Percentiles rank a stretch among this genome's conserved stretches.
Conservation (phyloP, 192 early-diverging fungal genomes). For the Coemansia sp. region DNA sequence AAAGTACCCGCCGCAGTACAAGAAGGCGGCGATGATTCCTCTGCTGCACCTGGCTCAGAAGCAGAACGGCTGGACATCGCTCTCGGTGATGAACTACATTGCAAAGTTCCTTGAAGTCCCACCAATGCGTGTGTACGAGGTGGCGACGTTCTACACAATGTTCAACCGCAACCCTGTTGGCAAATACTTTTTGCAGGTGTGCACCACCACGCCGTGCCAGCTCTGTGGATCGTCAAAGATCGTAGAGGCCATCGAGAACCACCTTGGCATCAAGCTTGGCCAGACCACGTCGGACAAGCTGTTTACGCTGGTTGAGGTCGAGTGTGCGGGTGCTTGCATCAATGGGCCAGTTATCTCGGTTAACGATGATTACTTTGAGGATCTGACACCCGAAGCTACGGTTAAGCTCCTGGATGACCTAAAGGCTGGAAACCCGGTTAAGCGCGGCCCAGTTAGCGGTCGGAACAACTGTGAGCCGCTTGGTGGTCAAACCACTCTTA, state of each 20-base stretch:
- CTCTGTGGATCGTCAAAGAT: slow-evolving; percentile 92
- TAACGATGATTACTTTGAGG: slow-evolving; percentile 99
- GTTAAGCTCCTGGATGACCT: slow-evolving; percentile 83
- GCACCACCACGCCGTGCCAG: slow-evolving; percentile 98
- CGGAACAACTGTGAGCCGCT: slow-evolving; percentile 89
- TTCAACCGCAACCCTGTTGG: slow-evolving; percentile 98
- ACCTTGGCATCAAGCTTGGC: slow-evolving; percentile 90
- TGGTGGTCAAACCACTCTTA: slow-evolving; percentile 78
- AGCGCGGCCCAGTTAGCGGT: slow-evolving; percentile 80
- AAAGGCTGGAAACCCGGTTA: slow-evolving; percentile 76
- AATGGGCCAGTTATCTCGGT: slow-evolving; percentile 97
- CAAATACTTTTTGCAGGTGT: slow-evolving; percentile 98
- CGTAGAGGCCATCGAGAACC: slow-evolving; percentile 78
- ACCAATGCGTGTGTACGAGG: slow-evolving; percentile 99
- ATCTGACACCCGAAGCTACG: slow-evolving; percentile 89
- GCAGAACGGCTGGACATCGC: slow-evolving; percentile 90
- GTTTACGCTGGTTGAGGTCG: slow-evolving; percentile 99
- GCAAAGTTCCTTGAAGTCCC: slow-evolving; percentile 92
- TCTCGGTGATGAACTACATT: slow-evolving; percentile 97
- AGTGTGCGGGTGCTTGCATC: slow-evolving; percentile 98
- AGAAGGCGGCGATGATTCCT: slow-evolving; percentile 95
- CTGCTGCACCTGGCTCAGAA: slow-evolving; percentile 93
- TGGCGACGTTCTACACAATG: slow-evolving; percentile 99
- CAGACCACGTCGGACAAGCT: slow-evolving; percentile 91
- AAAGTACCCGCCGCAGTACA: slow-evolving; percentile 97